Conservation (phyloP, 768 basidiomycete genomes). For the Russula emetica region DNA sequence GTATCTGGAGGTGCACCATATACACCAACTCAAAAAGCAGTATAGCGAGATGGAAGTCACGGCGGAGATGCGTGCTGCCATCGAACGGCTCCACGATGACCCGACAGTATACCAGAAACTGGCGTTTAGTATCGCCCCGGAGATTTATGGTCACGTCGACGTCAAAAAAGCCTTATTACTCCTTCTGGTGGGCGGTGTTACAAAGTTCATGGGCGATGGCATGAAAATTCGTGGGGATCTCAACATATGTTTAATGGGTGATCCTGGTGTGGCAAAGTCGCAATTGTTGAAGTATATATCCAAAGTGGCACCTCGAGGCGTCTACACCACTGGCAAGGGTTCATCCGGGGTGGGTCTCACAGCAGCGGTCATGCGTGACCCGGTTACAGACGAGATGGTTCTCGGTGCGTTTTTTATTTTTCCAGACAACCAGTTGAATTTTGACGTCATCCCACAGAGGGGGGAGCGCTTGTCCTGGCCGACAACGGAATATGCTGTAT, state of each 20-base stretch:
- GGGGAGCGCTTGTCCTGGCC: conserved; percentile 96
- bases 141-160: conserved; percentile 96
- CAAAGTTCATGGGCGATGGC: conserved; percentile 91
- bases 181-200: conserved; percentile 92
- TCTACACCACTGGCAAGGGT: conserved; percentile 98
- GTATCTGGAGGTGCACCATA: conserved; percentile 86
- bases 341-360: conserved; percentile 98
- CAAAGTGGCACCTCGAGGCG: conserved; percentile 94
- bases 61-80: conserved; percentile 67
- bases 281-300: conserved; percentile 97
- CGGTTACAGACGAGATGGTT: conserved; percentile 99
- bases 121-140: conserved; percentile 92
- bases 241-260: conserved; percentile 98
- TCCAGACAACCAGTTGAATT: conserved; percentile 4
- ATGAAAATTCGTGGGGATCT: conserved; percentile 99
- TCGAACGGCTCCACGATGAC: conserved; percentile 66
- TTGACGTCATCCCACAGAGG: conserved; percentile 56
- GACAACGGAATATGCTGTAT: conserved; percentile 99
- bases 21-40: conserved; percentile 95
- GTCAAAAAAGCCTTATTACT: conserved; percentile 95
- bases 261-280: conserved; percentile 98
- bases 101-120: conserved; percentile 82
- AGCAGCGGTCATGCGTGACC: conserved; percentile 98
- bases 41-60: conserved; percentile 94
- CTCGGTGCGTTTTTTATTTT: conserved; percentile 57